Evolutionary conservation across 192 early-diverging fungal species (phyloP).

Genomic region (Backusella macrospora): DNA sequence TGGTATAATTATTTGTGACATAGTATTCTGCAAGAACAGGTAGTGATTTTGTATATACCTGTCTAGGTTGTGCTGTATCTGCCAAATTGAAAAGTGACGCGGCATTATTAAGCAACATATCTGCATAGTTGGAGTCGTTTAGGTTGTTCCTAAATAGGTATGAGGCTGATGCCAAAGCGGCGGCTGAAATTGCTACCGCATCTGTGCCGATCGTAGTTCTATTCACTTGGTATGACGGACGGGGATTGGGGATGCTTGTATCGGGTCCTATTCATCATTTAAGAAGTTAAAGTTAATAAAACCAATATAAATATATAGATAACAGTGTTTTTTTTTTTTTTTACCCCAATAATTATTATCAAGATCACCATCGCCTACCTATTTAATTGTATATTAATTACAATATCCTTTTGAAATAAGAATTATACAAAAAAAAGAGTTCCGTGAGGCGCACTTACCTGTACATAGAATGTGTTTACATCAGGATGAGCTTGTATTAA

Average conservation of each 20-base stretch:
- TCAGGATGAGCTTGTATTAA: constrained; percentile 61
- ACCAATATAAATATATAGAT: neutral
- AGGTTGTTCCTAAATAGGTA: constrained; percentile 53
- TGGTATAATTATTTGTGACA: constrained; percentile 41
- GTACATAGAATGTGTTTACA: constrained; percentile 51
- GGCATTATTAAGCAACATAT: constrained; percentile 46
- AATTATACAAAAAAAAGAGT: neutral
- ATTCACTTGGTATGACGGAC: constrained; percentile 54
- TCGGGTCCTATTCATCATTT: constrained; percentile 31
- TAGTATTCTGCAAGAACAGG: constrained; percentile 46
- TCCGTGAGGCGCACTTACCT: constrained; percentile 30
- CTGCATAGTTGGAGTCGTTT: constrained; percentile 52
- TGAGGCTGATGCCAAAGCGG: constrained; percentile 58
- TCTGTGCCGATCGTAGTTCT: constrained; percentile 55
- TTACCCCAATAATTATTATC: constrained; percentile 64
- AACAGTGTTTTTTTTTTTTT: constrained; percentile 16
- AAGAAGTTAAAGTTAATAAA: neutral
- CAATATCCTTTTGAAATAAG: neutral
- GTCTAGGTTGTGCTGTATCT: constrained; percentile 48
- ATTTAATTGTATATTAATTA: neutral
- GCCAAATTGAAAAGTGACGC: constrained; percentile 50
- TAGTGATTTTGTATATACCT: constrained; percentile 45
- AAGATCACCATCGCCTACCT: constrained; percentile 46
- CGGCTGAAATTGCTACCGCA: constrained; percentile 54
- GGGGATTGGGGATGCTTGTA: constrained; percentile 49